Conservation (phyloP, 2,329 filamentous ascomycete species). For the Diaporthe aspalathi region DNA sequence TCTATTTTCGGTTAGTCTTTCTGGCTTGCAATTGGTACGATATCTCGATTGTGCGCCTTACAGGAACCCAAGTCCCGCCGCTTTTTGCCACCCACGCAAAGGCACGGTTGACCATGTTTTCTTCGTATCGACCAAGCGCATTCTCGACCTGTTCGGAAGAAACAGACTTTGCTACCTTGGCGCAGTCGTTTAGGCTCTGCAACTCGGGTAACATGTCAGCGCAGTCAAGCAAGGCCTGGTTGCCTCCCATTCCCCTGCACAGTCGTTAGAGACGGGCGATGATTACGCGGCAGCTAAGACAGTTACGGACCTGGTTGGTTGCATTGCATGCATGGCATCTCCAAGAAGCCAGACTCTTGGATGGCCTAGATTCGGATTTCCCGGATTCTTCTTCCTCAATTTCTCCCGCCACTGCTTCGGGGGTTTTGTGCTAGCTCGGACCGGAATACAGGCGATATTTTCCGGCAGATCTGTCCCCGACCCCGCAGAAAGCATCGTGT, state of each 20-base stretch:
- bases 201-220: neutral
- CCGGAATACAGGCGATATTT: neutral
- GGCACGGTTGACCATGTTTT: neutral
- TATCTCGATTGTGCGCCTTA: neutral
- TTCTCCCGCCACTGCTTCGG: neutral
- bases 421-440: neutral
- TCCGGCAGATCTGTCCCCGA: neutral
- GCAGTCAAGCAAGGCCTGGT: neutral
- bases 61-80: neutral
- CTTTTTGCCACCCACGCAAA: neutral
- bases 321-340: neutral
- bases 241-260: neutral
- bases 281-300: neutral
- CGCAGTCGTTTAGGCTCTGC: neutral
- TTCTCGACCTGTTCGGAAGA: neutral
- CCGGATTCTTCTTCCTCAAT: neutral
- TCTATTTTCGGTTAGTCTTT: neutral
- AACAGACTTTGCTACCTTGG: neutral
- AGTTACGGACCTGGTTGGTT: neutral
- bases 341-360: neutral
- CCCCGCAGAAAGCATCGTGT: neutral
- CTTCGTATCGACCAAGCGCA: neutral
- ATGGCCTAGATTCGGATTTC: neutral
- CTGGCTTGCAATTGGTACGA: neutral
- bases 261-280: neutral